Conservation (phyloP, 768 basidiomycete species). For the Tulasnella sp. region DNA sequence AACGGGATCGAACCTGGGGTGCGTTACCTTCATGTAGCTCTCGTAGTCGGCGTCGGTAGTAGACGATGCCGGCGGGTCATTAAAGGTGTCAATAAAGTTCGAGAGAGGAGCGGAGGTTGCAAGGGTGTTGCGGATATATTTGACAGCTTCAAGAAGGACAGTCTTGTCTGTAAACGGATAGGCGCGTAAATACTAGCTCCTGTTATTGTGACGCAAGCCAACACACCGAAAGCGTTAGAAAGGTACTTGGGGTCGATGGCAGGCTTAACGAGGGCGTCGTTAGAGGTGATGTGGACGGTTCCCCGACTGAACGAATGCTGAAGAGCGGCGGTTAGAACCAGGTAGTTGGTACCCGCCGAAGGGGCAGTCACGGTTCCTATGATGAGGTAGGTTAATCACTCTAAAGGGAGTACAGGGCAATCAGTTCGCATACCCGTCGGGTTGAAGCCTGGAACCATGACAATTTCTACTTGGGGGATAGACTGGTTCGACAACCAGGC, state of each 20-base stretch:
- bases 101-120: constrained; percentile 30
- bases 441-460: constrained; percentile 11
- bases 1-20: constrained; percentile 23
- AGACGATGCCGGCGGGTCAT: constrained; percentile 25
- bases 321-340: constrained; percentile 33
- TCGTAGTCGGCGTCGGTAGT: constrained; percentile 32
- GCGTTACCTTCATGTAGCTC: constrained; percentile 34
- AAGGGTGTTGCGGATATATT: constrained; percentile 28
- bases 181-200: neutral
- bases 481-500: constrained; percentile 4
- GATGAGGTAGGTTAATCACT: neutral
- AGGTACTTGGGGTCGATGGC: constrained; percentile 40
- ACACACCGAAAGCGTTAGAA: constrained; percentile 36
- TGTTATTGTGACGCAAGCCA: neutral
- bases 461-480: constrained; percentile 13
- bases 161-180: constrained; percentile 28
- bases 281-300: constrained; percentile 34
- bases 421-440: neutral
- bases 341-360: constrained; percentile 36
- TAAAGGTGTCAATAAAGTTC: constrained; percentile 26
- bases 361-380: neutral
- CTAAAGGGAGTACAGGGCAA: too few species aligned
- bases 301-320: constrained; percentile 46
- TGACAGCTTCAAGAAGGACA: constrained; percentile 32
- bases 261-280: constrained; percentile 33